phyloP scores from a whole-genome alignment of 768 basidiomycete species.

The Inosperma sp. region DNA sequence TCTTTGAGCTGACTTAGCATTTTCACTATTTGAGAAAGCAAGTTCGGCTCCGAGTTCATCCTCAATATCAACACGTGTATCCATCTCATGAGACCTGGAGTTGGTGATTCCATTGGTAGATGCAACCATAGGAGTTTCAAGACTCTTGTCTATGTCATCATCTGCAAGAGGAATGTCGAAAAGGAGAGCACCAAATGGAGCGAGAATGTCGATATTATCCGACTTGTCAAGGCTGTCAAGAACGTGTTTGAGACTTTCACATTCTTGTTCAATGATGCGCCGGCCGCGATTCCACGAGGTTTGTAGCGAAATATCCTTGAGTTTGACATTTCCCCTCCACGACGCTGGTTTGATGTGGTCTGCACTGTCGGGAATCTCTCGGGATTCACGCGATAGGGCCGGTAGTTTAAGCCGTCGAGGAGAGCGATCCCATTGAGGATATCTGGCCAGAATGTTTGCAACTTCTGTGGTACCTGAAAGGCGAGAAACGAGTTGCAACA shows the following conservation, averaged over 20 bases:
- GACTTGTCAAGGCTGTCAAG: neutral
- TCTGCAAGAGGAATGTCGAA: slow-evolving; percentile 13
- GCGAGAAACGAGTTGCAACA: slow-evolving; percentile 25
- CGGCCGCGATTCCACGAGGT: slow-evolving; percentile 30
- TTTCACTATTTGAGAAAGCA: neutral
- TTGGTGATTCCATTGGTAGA: neutral
- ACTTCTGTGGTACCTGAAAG: slow-evolving; percentile 27
- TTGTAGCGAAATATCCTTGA: slow-evolving; percentile 22
- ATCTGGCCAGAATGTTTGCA: slow-evolving; percentile 26
- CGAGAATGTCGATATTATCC: slow-evolving; percentile 12
- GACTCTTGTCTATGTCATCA: slow-evolving; percentile 22
- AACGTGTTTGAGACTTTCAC: neutral
- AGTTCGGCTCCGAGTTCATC: slow-evolving; percentile 6
- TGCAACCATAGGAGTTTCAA: slow-evolving; percentile 7
- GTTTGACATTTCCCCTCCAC: slow-evolving; percentile 25
- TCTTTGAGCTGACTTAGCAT: neutral
- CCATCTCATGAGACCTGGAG: neutral
- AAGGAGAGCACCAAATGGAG: slow-evolving; percentile 15
- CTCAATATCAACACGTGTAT: slow-evolving; percentile 15
- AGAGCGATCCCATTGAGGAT: slow-evolving; percentile 33
- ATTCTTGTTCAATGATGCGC: neutral
- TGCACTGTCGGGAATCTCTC: slow-evolving; percentile 15
- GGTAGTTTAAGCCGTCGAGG: slow-evolving; percentile 29
- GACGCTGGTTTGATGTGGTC: slow-evolving; percentile 32
- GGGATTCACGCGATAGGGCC: slow-evolving; percentile 16